Evolutionary conservation across 352 stramenopile genomes (phyloP).

Genomic region (Pythium oligandrum): DNA sequence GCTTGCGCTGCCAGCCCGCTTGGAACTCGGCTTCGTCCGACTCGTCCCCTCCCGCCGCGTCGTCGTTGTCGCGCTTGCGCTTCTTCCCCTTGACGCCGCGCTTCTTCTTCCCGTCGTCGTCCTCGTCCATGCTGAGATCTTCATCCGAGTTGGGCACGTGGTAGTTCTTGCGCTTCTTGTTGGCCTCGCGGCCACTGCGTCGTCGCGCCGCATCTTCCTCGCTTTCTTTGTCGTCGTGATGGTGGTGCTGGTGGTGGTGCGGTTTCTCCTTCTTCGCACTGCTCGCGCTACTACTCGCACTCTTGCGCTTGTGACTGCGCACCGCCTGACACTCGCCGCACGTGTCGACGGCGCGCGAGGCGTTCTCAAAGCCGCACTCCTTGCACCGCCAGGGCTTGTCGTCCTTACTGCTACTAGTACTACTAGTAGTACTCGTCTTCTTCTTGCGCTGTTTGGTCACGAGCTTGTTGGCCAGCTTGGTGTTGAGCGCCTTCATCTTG

Average conservation of each 20-base stretch:
- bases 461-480: constrained; percentile 60
- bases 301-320: constrained; percentile 1
- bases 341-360: constrained; percentile 1
- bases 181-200: constrained; percentile 58
- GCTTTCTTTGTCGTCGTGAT: constrained; percentile 4
- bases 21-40: constrained; percentile 18
- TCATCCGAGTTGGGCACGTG: constrained; percentile 79
- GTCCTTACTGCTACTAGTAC: constrained; percentile 2
- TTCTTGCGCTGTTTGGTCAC: constrained; percentile 39
- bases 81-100: constrained; percentile 7
- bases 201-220: constrained; percentile 19
- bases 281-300: background rate
- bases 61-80: constrained; percentile 11
- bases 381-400: constrained; percentile 8
- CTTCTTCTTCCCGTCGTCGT: constrained; percentile 26
- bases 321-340: constrained; percentile 3
- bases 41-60: constrained; percentile 1
- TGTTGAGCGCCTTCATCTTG: constrained; percentile 67
- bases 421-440: constrained; percentile 15
- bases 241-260: background rate
- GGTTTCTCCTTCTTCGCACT: constrained; percentile 3
- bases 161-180: constrained; percentile 76
- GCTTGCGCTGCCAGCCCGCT: no score
- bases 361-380: constrained; percentile 6
- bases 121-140: constrained; percentile 47